Evolutionary conservation across 73 alveolate genomes (phyloP).

Genomic region (Effrenium voratum): DNA sequence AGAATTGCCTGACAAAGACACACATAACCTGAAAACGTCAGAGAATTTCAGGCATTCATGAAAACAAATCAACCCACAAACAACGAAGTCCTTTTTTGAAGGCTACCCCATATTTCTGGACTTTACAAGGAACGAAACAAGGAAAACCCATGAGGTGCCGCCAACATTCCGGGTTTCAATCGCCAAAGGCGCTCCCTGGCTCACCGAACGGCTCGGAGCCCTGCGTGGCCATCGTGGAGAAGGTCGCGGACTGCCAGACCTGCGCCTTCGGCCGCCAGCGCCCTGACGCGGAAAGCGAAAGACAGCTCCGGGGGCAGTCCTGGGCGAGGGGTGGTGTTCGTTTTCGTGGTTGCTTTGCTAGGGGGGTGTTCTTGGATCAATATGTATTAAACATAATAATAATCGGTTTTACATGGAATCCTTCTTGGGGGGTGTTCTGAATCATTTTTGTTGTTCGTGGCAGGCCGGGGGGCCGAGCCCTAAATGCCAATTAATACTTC

Average conservation of each 20-base stretch:
- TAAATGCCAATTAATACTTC: no score
- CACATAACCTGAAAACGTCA: no score
- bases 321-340: not conserved
- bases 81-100: not conserved
- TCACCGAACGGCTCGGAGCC: slow-evolving; percentile 64
- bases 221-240: slow-evolving; percentile 52
- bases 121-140: no score
- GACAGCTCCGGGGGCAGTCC: not conserved
- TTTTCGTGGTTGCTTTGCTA: not conserved
- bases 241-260: slow-evolving; percentile 55
- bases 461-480: no score
- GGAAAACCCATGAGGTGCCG: not conserved
- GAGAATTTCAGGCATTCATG: no score
- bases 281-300: not conserved
- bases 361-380: not conserved
- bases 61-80: not conserved
- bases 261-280: slow-evolving; percentile 61
- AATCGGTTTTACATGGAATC: not conserved
- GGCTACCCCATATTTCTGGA: not conserved
- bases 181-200: not conserved
- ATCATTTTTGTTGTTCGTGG: not conserved
- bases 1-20: no score
- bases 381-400: not conserved
- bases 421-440: not conserved
- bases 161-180: not conserved